These are phyloP conservation scores for Ceratocystis alfenasii DNA, from an alignment of 2,329 filamentous ascomycete species.

Conservation along the genomic window DNA sequence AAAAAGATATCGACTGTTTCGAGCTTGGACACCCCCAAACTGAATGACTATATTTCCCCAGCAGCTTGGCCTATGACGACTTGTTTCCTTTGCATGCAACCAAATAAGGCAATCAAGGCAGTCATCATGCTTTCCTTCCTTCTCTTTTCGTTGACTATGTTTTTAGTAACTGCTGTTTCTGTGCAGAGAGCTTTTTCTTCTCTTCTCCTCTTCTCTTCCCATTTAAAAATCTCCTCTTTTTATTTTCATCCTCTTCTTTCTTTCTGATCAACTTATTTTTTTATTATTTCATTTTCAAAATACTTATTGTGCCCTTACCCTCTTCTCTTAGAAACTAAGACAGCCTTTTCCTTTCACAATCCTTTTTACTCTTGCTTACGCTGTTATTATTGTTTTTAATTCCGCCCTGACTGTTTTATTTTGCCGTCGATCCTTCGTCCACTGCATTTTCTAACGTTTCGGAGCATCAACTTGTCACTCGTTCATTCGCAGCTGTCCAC, in stretches of 20 bases:
- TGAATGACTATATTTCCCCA: background rate
- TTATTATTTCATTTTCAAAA: background rate
- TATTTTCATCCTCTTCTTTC: background rate
- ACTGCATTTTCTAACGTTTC: conserved; percentile 8
- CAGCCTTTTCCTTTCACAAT: background rate
- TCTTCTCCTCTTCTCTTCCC: background rate
- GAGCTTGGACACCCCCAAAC: background rate
- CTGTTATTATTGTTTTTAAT: background rate
- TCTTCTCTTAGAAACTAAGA: background rate
- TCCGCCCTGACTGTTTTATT: conserved; percentile 7
- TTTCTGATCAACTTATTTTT: background rate
- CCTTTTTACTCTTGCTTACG: background rate
- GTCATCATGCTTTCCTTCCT: background rate
- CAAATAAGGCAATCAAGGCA: background rate
- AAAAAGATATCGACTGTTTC: background rate
- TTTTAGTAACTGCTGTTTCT: conserved; percentile 4
- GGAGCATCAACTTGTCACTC: background rate
- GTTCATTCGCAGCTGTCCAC: background rate
- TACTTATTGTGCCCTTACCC: background rate
- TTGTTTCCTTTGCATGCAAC: conserved; percentile 5
- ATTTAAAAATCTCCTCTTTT: background rate
- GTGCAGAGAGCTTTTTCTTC: background rate
- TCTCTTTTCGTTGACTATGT: conserved; percentile 6
- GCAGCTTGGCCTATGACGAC: background rate
- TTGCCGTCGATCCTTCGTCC: background rate